These are phyloP conservation scores for Acephala macrosclerotiorum DNA, from an alignment of 2,329 filamentous ascomycete species.

Conservation along the genomic window DNA sequence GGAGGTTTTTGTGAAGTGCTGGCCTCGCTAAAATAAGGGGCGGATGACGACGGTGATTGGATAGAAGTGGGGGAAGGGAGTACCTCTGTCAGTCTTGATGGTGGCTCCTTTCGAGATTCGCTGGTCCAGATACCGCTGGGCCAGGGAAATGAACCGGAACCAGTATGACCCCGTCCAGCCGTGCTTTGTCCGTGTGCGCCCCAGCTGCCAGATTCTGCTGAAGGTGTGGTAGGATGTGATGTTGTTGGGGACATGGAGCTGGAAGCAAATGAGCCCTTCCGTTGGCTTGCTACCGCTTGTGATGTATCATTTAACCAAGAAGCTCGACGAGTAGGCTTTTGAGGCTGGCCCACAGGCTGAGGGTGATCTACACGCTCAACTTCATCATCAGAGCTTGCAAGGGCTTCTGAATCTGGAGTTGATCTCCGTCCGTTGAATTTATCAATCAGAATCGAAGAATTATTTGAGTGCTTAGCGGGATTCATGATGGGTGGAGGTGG, in stretches of 20 bases:
- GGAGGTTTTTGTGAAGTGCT: neutral
- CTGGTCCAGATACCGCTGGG: constrained; percentile 84
- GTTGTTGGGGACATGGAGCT: constrained; percentile 79
- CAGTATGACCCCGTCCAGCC: constrained; percentile 55
- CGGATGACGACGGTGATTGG: constrained; percentile 52
- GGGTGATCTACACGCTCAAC: constrained; percentile 66
- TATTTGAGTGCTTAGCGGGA: constrained; percentile 60
- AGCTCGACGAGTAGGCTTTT: constrained; percentile 72
- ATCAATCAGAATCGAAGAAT: constrained; percentile 72
- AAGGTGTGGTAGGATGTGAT: constrained; percentile 83
- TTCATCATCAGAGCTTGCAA: constrained; percentile 96
- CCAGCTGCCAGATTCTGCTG: constrained; percentile 69
- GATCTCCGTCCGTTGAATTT: constrained; percentile 82
- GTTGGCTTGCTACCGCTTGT: constrained; percentile 64
- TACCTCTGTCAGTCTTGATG: constrained; percentile 76
- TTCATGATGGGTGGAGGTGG: constrained; percentile 6
- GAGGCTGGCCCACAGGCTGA: constrained; percentile 56
- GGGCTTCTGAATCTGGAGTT: constrained; percentile 91
- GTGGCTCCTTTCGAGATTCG: constrained; percentile 77
- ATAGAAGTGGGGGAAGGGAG: constrained; percentile 75
- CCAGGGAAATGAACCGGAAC: constrained; percentile 67
- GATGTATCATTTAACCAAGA: constrained; percentile 89
- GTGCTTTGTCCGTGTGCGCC: constrained; percentile 56
- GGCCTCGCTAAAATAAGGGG: constrained; percentile 52
- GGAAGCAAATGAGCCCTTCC: constrained; percentile 80